Evolutionary conservation across 129 eudicot genomes (phyloP), one percentile per base, ranked within the genome.

Genomic region (Helichrysum umbraculigerum): DNA sequence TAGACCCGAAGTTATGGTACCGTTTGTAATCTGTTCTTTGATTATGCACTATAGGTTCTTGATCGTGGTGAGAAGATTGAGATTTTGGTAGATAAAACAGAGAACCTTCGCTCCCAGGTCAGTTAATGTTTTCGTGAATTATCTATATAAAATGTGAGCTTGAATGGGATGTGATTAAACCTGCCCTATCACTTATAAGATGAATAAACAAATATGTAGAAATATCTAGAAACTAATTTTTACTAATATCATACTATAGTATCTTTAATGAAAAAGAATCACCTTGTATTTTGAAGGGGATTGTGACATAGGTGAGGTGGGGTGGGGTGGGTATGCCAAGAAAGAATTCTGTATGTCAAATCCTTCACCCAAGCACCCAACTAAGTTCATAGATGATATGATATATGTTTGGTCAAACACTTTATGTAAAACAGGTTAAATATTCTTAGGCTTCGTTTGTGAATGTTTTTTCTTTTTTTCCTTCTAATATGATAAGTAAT

Each of bases 11-110:
- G 64, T 17, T 44, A 28, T 44, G 0, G 0, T 30, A 12, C 60
- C 17, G 2, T 51, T 51, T 79, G 34, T 73, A 39, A 79, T 28
- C 37, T 58, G 22, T 9, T 71, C 21, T 72, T 17, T 68, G 59
- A 34, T 65, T 75, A 75, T 64, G 52, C 11, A 19, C 68, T 78
- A 68, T 76, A 91, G 97, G 95, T 88, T 78, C 91, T 87, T 82
- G 97, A 91, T 65, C 92, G 97, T 34, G 97, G 97, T 60, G 96
- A 83, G 80, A 87, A 91, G 84, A 91, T 91, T 78, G 97, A 91
- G 79, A 71, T 87, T 68, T 82, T 91, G 75, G 97, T 91, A 16
- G 96, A 91, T 75, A 91, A 91, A 83, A 87, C 97, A 60, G 96
- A 91, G 75, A 83, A 91, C 85, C 92, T 91, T 61, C 88, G 92